Evolutionary conservation across 495 filamentous ascomycete genomes (phyloP), one percentile per base, ranked within the genome.

Genomic region (Jackrogersella minutella): DNA sequence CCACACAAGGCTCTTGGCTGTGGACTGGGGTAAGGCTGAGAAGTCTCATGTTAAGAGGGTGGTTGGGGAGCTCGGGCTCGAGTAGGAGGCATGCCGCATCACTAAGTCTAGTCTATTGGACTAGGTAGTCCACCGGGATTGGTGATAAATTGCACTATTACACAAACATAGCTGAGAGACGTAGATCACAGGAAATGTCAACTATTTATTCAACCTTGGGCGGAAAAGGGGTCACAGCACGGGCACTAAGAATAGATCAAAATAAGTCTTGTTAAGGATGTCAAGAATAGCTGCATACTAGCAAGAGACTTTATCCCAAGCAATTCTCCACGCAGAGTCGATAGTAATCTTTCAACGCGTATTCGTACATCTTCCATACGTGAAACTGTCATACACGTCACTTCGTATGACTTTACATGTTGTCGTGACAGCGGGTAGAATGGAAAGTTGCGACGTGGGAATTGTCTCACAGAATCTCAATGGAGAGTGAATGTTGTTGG

Each of bases 11-110:
- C 63, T 83, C 34, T 67, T 74, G 57, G 66, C 75, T 10, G 72
- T 79, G 6, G 78, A 81, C 53, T 82, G 81, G 80, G 72, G 76
- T 10, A 71, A 53, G 58, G 79, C 77, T 26, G 76, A 75, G n/a
- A 80, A 79, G 64, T 59, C 61, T 2, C 40, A 62, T 11, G 43
- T 81, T 4, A 74, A 66, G 65, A 46, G 40, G 9, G 36, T 80
- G 5, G 73, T 77, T 10, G 71, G 61, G 14, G 73, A 66, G 53
- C 66, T 82, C 19, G 72, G 68, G 36, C 62, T 80, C 2, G 70
- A 68, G 37, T 74, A 69, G 11, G 10, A n/a, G n/a, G n/a, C n/a
- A n/a, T n/a, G n/a, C n/a, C n/a, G n/a, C n/a, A n/a, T n/a, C n/a
- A n/a, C n/a, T n/a, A n/a, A n/a, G n/a, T n/a, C n/a, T n/a, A n/a